Base-by-base conservation (phyloP, 768 basidiomycete species). In the Amanita rubescens region DNA sequence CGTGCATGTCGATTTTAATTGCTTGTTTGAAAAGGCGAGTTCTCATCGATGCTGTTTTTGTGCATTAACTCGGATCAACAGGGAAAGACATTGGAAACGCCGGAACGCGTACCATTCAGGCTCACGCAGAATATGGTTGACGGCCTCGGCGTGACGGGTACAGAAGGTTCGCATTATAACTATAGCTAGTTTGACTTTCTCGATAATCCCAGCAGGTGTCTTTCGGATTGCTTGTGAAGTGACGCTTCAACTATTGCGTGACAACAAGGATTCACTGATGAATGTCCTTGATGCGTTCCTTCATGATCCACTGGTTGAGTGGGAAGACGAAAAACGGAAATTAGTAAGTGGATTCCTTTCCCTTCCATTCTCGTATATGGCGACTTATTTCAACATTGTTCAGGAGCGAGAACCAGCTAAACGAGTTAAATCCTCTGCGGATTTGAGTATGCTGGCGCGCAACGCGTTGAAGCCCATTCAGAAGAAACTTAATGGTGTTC, bases 1-100 rank as follows among this genome's bases (percentile, higher is more conserved):
- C 7, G 86, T 98, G 1, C 96, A 99, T 60, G 94, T 98, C 53
- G 96, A 98, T 67, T 94, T 99, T 61, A 97, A 97, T 65, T 96
- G 94, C 71, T 75, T 98, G 14, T 99, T 99, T 59, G 96, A 98
- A 59, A 95, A 91, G 80, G 93, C 89, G 51, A 37, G 70, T 55
- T 17, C 42, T n/a, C 15, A 15, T 7, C 45, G 32, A 15, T 44
- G 10, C n/a, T n/a, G 20, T 53, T 34, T 24, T 20, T 25, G 7
- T 20, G 51, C 17, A 9, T 47, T 45, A 11, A 35, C 19, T 19
- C 51, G 81, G 78, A 24, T 47, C 33, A 15, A 5, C 44, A 78
- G 74, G 95, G 93, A 1, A 92, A 87, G 70, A 76, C 76, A 3
- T 75, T 99, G 24, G 90, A 93, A 57, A 86, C 89, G 1, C 89